phyloP scores from a whole-genome alignment of 805 yeast species.

The Monosporozyma servazzii region DNA sequence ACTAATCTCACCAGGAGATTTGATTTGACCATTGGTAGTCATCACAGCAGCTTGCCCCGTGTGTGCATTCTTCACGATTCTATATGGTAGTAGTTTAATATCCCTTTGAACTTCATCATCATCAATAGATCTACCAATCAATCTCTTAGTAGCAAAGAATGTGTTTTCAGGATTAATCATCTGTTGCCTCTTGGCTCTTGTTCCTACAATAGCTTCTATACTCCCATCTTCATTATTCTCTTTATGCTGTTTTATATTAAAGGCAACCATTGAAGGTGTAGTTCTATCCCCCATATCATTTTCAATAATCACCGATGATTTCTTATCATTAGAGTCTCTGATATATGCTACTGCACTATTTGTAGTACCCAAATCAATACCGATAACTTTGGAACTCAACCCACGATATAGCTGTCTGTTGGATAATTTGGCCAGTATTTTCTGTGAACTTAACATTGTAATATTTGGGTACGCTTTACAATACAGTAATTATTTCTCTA shows the following conservation, averaged over 20 bases:
- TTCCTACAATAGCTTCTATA: constrained; percentile 44
- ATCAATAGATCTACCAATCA: constrained; percentile 62
- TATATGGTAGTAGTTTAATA: constrained; percentile 51
- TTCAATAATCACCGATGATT: constrained; percentile 61
- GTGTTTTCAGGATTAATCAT: constrained; percentile 68
- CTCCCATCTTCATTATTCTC: not conserved
- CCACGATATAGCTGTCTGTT: not conserved
- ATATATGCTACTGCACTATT: constrained; percentile 70
- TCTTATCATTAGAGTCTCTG: constrained; percentile 37
- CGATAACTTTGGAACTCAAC: constrained; percentile 40
- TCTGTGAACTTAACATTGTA: not conserved
- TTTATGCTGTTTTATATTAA: constrained; percentile 29
- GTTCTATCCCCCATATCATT: constrained; percentile 69
- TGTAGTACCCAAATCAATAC: constrained; percentile 80
- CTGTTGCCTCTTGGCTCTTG: constrained; percentile 70
- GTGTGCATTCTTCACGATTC: constrained; percentile 38
- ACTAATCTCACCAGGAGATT: constrained; percentile 66
- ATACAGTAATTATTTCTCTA: not conserved
- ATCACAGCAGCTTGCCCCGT: constrained; percentile 70
- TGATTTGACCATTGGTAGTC: constrained; percentile 33
- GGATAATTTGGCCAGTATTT: not conserved
- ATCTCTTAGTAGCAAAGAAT: constrained; percentile 71
- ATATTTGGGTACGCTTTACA: not conserved
- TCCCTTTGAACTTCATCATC: constrained; percentile 68
- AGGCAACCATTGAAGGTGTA: constrained; percentile 72